Base-by-base conservation (phyloP, 2,329 filamentous ascomycete genomes). In the Penicillium sp. region DNA sequence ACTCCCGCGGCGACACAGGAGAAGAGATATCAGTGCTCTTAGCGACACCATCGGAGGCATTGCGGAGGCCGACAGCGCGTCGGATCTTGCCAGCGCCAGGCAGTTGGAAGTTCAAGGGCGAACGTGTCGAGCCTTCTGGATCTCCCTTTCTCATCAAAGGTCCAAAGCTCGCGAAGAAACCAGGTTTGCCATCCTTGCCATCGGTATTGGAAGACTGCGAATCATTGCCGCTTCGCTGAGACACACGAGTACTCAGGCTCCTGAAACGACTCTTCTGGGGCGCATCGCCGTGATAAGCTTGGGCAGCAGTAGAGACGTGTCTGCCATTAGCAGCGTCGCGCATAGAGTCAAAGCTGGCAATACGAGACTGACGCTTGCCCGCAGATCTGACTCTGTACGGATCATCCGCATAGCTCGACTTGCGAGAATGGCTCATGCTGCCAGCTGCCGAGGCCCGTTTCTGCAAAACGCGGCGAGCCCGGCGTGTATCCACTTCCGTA, bases 371-470 rank as follows among this genome's bases (percentile, higher is more conserved):
- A 55, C 87, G 81, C 47, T 85, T 86, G 58, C 85, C 80, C 5
- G 84, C 80, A 13, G 84, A 83, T 59, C 81, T 87, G 56, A 87
- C 80, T 51, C 86, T 75, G 48, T 85, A 78, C 66, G 89, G 82
- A 66, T 92, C 88, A 47, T 92, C 88, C 5, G 86, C 79, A 65
- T 90, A 88, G 71, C 89, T 95, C 11, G 87, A 84, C 61, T 88
- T 87, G 42, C 85, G 81, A 33, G 87, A 85, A 69, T 90, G 83
- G 55, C 73, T 77, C 33, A 75, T 54, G 42, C 69, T 72, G 30
- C 67, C 66, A 40, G 61, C 58, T 5, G 57, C 72, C 55, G 72
- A 73, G 38, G 69, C 69, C 31, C 89, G 86, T 74, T 94, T 95
- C 70, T 89, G 90, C 58, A 96, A 76, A 42, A 94, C 79, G 66